Conservation (phyloP, 2,329 filamentous ascomycete genomes). For the Tolypocladium endophyticum region DNA sequence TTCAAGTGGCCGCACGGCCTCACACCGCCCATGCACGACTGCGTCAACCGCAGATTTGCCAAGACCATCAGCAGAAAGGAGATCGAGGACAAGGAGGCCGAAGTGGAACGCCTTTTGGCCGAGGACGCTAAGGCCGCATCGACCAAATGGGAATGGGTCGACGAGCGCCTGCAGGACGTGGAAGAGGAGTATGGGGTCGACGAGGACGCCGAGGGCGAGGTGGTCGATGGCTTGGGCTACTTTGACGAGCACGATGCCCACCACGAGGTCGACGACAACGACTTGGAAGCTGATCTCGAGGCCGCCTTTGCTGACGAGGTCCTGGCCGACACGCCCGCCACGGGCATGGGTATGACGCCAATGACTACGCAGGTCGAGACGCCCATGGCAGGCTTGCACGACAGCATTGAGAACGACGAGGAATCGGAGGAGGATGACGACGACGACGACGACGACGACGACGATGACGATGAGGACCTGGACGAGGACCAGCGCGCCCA, state of each 20-base stretch:
- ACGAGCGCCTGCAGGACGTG: slow-evolving; percentile 31
- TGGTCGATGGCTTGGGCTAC: slow-evolving; percentile 32
- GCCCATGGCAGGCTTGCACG: slow-evolving; percentile 30
- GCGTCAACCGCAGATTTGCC: slow-evolving; percentile 70
- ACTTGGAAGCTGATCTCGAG: slow-evolving; percentile 46
- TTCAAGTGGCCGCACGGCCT: slow-evolving; percentile 77
- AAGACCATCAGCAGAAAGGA: slow-evolving; percentile 74
- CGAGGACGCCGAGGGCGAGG: slow-evolving; percentile 38
- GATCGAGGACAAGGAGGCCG: slow-evolving; percentile 73
- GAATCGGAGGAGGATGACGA: slow-evolving; percentile 31
- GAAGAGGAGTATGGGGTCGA: slow-evolving; percentile 36
- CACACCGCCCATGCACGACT: slow-evolving; percentile 81
- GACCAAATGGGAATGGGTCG: slow-evolving; percentile 55
- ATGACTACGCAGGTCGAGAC: slow-evolving; percentile 32
- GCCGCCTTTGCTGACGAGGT: slow-evolving; percentile 36
- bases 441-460: slow-evolving; percentile 30
- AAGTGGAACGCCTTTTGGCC: slow-evolving; percentile 63
- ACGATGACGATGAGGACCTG: slow-evolving; percentile 41
- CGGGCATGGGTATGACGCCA: slow-evolving; percentile 32
- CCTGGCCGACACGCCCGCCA: slow-evolving; percentile 29
- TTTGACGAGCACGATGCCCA: slow-evolving; percentile 21
- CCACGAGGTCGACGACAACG: slow-evolving; percentile 32
- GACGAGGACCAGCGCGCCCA: slow-evolving; percentile 42
- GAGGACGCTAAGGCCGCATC: slow-evolving; percentile 54
- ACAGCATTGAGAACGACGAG: slow-evolving; percentile 31